phyloP scores from a whole-genome alignment of 768 basidiomycete species.

The Macrolepiota fuliginosa region DNA sequence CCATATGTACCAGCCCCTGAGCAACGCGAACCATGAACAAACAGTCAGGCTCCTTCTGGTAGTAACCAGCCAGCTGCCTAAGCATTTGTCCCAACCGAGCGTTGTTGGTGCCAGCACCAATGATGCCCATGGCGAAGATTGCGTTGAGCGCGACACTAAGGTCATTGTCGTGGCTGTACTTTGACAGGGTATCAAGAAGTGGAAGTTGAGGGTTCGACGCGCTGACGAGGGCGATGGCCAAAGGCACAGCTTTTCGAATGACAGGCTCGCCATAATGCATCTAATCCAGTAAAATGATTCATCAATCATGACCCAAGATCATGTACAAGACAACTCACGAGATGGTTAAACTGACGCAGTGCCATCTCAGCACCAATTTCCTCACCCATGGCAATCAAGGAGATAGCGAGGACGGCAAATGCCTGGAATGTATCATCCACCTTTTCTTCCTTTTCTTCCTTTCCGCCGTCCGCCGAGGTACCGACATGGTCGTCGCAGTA shows the following conservation, averaged over 20 bases:
- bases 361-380: slow-evolving; percentile 98
- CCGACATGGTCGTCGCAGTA: slow-evolving; percentile 91
- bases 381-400: slow-evolving; percentile 96
- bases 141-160: slow-evolving; percentile 95
- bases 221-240: slow-evolving; percentile 92
- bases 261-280: slow-evolving; percentile 98
- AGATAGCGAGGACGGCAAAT: slow-evolving; percentile 91
- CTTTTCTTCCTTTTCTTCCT: slow-evolving; percentile 52
- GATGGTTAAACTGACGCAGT: slow-evolving; percentile 94
- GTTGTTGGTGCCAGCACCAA: slow-evolving; percentile 99
- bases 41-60: slow-evolving; percentile 95
- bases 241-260: slow-evolving; percentile 89
- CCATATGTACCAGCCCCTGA: slow-evolving; percentile 98
- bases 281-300: slow-evolving; percentile 43
- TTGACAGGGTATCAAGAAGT: slow-evolving; percentile 95
- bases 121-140: slow-evolving; percentile 97
- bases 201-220: slow-evolving; percentile 94
- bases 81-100: slow-evolving; percentile 98
- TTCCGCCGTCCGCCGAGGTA: slow-evolving; percentile 35
- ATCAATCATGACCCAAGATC: neutral
- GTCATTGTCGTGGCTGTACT: slow-evolving; percentile 99
- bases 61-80: slow-evolving; percentile 95
- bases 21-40: slow-evolving; percentile 95
- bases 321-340: slow-evolving; percentile 49
- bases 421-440: slow-evolving; percentile 86